Evolutionary conservation across 2,329 filamentous ascomycete species (phyloP).

Genomic region (Colletotrichum aenigma): DNA sequence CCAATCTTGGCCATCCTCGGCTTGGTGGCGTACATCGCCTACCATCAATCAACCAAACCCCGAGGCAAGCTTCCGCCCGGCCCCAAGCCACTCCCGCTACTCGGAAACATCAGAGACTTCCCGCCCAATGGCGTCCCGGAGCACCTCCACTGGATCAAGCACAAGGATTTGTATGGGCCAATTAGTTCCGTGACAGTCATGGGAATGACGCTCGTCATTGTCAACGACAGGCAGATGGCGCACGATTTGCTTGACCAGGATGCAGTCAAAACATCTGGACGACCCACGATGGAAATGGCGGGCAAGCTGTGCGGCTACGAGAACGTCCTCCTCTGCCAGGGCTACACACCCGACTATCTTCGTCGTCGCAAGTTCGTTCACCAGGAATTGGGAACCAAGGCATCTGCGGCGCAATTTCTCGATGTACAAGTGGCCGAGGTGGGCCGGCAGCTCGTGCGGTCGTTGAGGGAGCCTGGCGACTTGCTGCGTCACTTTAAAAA

Average conservation of each 20-base stretch:
- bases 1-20: background rate
- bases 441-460: constrained; percentile 2
- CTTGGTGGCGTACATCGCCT: background rate
- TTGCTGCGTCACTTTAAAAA: constrained; percentile 17
- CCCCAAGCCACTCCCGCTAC: constrained; percentile 47
- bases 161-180: constrained; percentile 40
- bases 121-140: constrained; percentile 39
- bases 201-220: constrained; percentile 42
- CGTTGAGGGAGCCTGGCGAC: constrained; percentile 5
- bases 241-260: constrained; percentile 40
- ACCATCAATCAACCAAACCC: background rate
- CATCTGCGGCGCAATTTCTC: constrained; percentile 20
- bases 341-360: constrained; percentile 27
- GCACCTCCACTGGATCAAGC: constrained; percentile 44
- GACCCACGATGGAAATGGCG: constrained; percentile 31
- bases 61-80: constrained; percentile 47
- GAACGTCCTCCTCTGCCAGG: constrained; percentile 21
- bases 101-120: constrained; percentile 56
- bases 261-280: constrained; percentile 34
- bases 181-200: constrained; percentile 44
- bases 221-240: constrained; percentile 39
- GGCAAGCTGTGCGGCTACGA: constrained; percentile 30
- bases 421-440: constrained; percentile 11
- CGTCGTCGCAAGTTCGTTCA: constrained; percentile 29
- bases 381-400: constrained; percentile 31